Conservation (phyloP, 2,329 filamentous ascomycete genomes). For the Cyclaneusma minus region DNA sequence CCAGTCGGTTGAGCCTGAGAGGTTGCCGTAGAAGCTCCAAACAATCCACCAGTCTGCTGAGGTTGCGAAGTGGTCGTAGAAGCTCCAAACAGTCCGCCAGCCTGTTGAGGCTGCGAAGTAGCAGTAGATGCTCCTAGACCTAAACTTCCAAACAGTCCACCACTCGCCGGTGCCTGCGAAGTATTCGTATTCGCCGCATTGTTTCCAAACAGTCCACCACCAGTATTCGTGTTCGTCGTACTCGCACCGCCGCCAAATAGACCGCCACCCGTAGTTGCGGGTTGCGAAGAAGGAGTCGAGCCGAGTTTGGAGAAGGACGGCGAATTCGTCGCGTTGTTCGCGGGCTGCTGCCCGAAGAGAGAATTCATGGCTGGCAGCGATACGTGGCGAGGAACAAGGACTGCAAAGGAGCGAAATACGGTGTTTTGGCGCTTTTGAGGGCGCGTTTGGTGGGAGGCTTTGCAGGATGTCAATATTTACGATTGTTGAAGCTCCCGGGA, state of each 20-base stretch:
- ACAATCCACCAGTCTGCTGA: slow-evolving; percentile 10
- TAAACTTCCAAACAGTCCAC: slow-evolving; percentile 21
- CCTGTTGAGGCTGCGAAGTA: too few species aligned
- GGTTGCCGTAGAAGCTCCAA: slow-evolving; percentile 8
- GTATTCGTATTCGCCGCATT: slow-evolving; percentile 2
- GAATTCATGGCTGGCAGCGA: slow-evolving; percentile 8
- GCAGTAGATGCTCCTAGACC: slow-evolving; percentile 3
- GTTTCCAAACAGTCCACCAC: slow-evolving; percentile 8
- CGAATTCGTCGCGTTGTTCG: slow-evolving; percentile 2
- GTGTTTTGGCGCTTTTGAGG: too few species aligned
- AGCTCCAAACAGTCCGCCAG: slow-evolving; percentile 13
- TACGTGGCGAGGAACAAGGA: too few species aligned
- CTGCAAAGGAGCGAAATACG: too few species aligned
- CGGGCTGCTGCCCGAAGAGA: slow-evolving; percentile 7
- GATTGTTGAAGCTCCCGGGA: too few species aligned
- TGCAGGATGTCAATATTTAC: too few species aligned
- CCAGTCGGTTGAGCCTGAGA: slow-evolving; percentile 5
- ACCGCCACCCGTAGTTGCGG: slow-evolving; percentile 1
- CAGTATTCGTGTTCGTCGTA: slow-evolving; percentile 5
- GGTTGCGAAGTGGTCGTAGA: slow-evolving; percentile 10
- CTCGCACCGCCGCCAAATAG: slow-evolving; percentile 3
- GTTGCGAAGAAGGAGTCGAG: background rate
- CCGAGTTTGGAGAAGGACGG: too few species aligned
- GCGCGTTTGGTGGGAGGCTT: too few species aligned
- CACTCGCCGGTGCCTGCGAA: slow-evolving; percentile 8